A percentile compares a stretch with the other conserved stretches of the same genome.
Evolutionary conservation across 495 filamentous ascomycete genomes (phyloP).

Genomic region (Aspergillus conjunctus): DNA sequence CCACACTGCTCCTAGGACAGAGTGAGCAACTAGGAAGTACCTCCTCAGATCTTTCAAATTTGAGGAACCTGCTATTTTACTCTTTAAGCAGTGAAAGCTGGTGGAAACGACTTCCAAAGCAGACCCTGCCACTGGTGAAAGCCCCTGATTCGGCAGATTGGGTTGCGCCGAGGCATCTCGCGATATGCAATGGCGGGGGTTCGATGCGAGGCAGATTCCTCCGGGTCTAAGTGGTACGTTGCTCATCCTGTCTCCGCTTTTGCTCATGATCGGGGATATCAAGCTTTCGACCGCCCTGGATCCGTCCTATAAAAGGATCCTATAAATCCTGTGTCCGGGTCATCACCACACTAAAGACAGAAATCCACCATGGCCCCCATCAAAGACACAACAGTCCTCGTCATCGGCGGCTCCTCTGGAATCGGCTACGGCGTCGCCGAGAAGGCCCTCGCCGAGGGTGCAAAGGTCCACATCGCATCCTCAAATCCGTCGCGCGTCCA

Average conservation of each 20-base stretch:
- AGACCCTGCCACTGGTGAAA: too few relatives aligned
- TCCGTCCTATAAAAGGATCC: too few relatives aligned
- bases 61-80: too few relatives aligned
- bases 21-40: too few relatives aligned
- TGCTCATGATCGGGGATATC: not conserved
- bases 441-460: conserved; percentile 51
- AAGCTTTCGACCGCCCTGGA: too few relatives aligned
- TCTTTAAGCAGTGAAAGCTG: too few relatives aligned
- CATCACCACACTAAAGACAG: not conserved
- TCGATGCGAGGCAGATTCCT: not conserved
- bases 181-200: not conserved
- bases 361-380: conserved; percentile 3
- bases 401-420: conserved; percentile 57
- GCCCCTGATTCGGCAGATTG: not conserved
- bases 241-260: not conserved
- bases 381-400: conserved; percentile 36
- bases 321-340: too few relatives aligned
- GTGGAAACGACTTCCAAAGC: too few relatives aligned
- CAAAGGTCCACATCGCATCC: conserved; percentile 56
- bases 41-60: too few relatives aligned
- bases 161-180: not conserved
- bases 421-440: conserved; percentile 60
- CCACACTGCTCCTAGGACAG: too few relatives aligned
- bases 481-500: conserved; percentile 51
- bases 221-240: not conserved